Evolutionary conservation across 2,329 filamentous ascomycete genomes (phyloP).

Genomic region (Stachybotrys elegans): DNA sequence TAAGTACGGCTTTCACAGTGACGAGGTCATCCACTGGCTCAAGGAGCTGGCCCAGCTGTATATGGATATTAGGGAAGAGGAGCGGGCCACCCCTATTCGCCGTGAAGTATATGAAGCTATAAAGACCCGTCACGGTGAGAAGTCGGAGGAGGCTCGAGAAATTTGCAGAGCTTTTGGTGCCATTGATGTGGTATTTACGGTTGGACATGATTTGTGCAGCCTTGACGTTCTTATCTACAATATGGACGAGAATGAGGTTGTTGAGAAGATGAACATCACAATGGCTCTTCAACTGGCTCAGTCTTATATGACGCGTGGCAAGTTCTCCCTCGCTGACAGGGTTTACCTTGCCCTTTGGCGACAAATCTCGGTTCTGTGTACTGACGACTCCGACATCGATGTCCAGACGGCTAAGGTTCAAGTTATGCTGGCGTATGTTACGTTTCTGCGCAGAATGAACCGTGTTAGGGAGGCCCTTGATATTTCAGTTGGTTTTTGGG

Average conservation of each 20-base stretch:
- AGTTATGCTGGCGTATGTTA: slow-evolving; percentile 31
- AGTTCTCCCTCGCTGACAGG: slow-evolving; percentile 29
- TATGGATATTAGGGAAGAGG: slow-evolving; percentile 27
- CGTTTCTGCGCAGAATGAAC: slow-evolving; percentile 24
- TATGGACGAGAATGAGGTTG: slow-evolving; percentile 25
- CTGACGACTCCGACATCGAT: slow-evolving; percentile 22
- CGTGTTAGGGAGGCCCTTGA: slow-evolving; percentile 31
- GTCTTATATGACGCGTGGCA: slow-evolving; percentile 25
- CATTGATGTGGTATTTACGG: slow-evolving; percentile 27
- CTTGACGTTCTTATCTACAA: slow-evolving; percentile 29
- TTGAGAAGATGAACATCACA: slow-evolving; percentile 24
- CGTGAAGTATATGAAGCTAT: slow-evolving; percentile 29
- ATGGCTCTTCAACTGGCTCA: slow-evolving; percentile 29
- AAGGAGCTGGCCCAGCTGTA: slow-evolving; percentile 31
- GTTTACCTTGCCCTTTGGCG: slow-evolving; percentile 35
- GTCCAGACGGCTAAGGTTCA: slow-evolving; percentile 30
- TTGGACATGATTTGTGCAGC: slow-evolving; percentile 20
- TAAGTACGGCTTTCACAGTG: slow-evolving; percentile 26
- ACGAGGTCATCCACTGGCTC: slow-evolving; percentile 30
- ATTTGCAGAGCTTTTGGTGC: slow-evolving; percentile 26
- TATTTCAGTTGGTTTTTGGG: too few species aligned
- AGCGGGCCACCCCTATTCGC: slow-evolving; percentile 24
- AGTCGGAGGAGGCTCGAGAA: slow-evolving; percentile 21
- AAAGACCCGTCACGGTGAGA: slow-evolving; percentile 23
- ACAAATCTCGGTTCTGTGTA: slow-evolving; percentile 25